A percentile compares a stretch with the other conserved stretches of the same genome.
These are phyloP conservation scores for Oxyria digyna DNA, from an alignment of 148 eudicot genomes.

Conservation along the genomic window DNA sequence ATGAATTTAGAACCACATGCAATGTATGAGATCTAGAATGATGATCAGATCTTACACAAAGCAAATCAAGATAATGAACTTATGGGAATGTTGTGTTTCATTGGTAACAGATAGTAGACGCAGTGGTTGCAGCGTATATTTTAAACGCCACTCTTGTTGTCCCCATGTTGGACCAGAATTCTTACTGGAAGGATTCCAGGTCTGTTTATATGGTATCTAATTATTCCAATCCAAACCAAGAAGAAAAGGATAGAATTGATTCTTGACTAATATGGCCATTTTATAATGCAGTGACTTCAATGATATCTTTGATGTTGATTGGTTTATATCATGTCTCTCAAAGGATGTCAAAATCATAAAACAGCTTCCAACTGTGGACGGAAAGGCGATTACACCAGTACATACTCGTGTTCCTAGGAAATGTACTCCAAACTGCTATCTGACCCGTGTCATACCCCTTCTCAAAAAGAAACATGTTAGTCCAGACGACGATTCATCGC, in stretches of 20 bases:
- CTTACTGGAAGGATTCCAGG: slow-evolving; percentile 98
- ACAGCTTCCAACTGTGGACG: slow-evolving; percentile 82
- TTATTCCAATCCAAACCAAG: neutral
- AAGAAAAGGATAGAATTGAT: neutral
- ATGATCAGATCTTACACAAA: no score
- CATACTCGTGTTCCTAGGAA: slow-evolving; percentile 91
- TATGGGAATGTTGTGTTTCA: neutral
- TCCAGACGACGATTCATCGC: neutral
- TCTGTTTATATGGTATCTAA: slow-evolving; percentile 14
- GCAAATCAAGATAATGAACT: no score
- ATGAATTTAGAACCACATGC: no score
- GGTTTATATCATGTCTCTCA: slow-evolving; percentile 82
- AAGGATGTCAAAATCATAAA: slow-evolving; percentile 78
- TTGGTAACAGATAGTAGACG: slow-evolving; percentile 71
- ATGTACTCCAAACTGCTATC: slow-evolving; percentile 81
- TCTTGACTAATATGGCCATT: slow-evolving; percentile 4
- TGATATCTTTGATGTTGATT: slow-evolving; percentile 82
- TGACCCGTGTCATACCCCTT: slow-evolving; percentile 68
- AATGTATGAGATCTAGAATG: no score
- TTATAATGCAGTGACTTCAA: slow-evolving; percentile 71
- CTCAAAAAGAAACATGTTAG: slow-evolving; percentile 83
- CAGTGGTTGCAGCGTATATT: slow-evolving; percentile 88
- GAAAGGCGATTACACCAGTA: slow-evolving; percentile 85
- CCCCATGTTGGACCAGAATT: slow-evolving; percentile 84
- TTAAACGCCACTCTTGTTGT: slow-evolving; percentile 91